Base-by-base conservation (phyloP, 2,329 filamentous ascomycete genomes). In the Calonectria pseudoreteaudii region DNA sequence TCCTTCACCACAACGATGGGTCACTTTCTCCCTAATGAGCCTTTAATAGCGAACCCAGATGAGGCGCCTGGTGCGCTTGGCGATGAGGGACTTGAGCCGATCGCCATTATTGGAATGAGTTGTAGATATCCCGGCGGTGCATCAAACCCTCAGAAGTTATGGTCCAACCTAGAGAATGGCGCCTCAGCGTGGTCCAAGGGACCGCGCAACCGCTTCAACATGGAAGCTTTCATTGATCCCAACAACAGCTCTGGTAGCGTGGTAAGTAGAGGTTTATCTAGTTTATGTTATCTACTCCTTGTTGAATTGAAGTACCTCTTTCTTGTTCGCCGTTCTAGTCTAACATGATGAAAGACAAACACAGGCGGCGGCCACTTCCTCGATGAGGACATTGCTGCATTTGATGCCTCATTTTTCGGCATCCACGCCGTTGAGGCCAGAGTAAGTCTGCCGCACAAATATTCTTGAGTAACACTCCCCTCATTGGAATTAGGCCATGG, bases 191-290 rank as follows among this genome's bases (percentile, higher is more conserved):
- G 82, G 78, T 83, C 82, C 18, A 82, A 83, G 26, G 80, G 85
- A 3, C 86, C 86, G 28, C 80, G 85, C 74, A 83, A 86, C 67
- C 83, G 89, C 36, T 90, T 90, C 82, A 87, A 87, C 76, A 84
- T 82, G 77, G 82, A 79, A 75, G 84, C 73, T 58, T 82, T 85
- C 75, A 81, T 86, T 68, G 84, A 87, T 68, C 81, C 68, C 50
- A 66, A 68, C 31, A 69, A 49, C 36, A 70, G 62, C 26, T 38
- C 50, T 38, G 62, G 50, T 38, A 70, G 70, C 38, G 70, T 65
- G 66, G 66, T 64, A 64, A 70, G 67, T 70, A 26, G 56, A 28
- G 9, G 4, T 41, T 60, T 41, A 41, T 38, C 16, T 62, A 18
- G 50, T 53, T 53, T 30, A 38, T 60, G 18, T 26, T 38, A 38